Evolutionary conservation across 78 protist species (phyloP).

Genomic region (slime mould (Dictyostelium discoideum)): DNA sequence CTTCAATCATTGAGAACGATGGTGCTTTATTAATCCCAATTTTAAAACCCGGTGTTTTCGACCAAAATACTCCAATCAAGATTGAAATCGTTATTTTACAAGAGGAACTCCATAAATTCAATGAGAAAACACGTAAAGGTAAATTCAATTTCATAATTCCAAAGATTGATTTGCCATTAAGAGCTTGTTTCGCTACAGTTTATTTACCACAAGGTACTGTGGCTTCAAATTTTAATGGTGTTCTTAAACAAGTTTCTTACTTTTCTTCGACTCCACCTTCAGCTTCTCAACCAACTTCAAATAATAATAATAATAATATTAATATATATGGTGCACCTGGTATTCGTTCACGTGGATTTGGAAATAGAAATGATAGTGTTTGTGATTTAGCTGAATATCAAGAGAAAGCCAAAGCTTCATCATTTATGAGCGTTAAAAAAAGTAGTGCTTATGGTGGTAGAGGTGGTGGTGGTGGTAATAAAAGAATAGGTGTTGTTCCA

Average conservation of each 20-base stretch:
- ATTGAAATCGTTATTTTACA: constrained; percentile 48
- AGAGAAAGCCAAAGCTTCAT: not conserved
- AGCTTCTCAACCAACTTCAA: not conserved
- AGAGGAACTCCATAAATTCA: not conserved
- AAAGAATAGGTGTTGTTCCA: constrained; percentile 43
- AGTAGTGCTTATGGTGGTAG: not conserved
- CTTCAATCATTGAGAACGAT: not conserved
- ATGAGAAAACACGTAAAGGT: not conserved
- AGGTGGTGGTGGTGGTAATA: not conserved
- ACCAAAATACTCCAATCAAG: not conserved
- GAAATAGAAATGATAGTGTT: not conserved
- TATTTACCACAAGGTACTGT: constrained; percentile 2
- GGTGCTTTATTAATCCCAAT: constrained; percentile 31
- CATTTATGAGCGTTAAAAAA: not conserved
- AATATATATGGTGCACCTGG: too few species aligned
- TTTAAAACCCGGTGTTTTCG: constrained; percentile 36
- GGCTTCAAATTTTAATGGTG: constrained; percentile 2
- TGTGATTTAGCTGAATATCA: not conserved
- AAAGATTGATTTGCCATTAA: constrained; percentile 48
- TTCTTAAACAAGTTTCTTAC: constrained; percentile 1
- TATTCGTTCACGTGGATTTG: not conserved
- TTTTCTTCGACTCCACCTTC: constrained; percentile 15
- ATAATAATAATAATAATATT: too few species aligned
- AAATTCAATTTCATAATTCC: constrained; percentile 30
- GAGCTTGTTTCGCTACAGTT: constrained; percentile 34